A percentile compares a stretch with the other conserved stretches of the same genome.
phyloP scores from a whole-genome alignment of 1,284 basidiomycete species.

The Ustilago esculenta region DNA sequence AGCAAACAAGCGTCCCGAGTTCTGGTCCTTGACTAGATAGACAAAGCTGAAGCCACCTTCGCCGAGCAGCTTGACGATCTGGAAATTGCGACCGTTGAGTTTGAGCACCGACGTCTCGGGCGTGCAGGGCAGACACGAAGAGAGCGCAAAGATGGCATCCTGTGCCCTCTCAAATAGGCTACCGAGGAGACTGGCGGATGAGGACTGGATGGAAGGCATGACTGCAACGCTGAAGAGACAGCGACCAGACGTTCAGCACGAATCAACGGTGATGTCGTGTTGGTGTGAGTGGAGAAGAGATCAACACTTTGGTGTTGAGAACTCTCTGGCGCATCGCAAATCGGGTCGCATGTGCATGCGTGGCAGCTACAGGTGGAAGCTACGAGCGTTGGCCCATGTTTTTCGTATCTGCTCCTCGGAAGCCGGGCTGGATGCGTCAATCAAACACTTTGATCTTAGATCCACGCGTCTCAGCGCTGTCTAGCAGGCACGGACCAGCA shows the following conservation, averaged over 20 bases:
- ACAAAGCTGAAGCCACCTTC: conserved; percentile 66
- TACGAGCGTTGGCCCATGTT: no score
- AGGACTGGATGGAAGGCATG: conserved; percentile 40
- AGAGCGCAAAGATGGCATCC: conserved; percentile 54
- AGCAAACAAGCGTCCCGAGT: conserved; percentile 61
- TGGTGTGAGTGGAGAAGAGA: conserved; percentile 3
- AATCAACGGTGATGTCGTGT: neutral
- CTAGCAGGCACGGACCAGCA: conserved; percentile 15
- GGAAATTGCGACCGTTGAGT: conserved; percentile 60
- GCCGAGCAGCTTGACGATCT: conserved; percentile 62
- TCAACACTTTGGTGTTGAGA: conserved; percentile 24
- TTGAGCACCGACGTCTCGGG: conserved; percentile 48
- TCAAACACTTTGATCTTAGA: neutral
- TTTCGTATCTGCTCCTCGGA: no score
- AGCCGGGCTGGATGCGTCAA: no score
- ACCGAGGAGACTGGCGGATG: conserved; percentile 18
- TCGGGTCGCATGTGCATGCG: no score
- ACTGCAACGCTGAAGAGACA: no score
- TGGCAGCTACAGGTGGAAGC: no score
- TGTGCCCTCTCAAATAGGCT: conserved; percentile 47
- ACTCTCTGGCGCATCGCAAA: no score
- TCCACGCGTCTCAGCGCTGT: no score
- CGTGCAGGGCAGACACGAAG: conserved; percentile 54
- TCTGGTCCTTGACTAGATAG: conserved; percentile 63
- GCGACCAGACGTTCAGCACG: no score